Conservation (phyloP, 2,329 filamentous ascomycete genomes). For the Tolypocladium ovalisporum region DNA sequence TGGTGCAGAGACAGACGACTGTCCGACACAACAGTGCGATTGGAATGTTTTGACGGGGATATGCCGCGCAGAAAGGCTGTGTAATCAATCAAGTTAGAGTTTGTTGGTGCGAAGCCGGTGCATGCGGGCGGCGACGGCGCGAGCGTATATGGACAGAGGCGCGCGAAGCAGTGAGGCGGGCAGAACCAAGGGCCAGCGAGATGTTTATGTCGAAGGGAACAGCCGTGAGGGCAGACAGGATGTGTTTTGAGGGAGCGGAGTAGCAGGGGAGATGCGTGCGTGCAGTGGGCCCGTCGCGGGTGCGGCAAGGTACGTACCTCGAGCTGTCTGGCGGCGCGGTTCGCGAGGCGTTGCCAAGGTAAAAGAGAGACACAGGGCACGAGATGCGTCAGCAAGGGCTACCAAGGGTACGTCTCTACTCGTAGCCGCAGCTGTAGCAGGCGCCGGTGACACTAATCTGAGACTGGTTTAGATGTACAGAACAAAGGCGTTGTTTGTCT, state of each 20-base stretch:
- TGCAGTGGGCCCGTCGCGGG: conserved; percentile 9
- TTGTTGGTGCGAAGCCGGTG: conserved; percentile 10
- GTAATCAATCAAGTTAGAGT: conserved; percentile 14
- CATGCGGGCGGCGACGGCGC: conserved; percentile 6
- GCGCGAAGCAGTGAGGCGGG: conserved; percentile 10
- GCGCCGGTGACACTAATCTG: background rate
- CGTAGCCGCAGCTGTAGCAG: too few relatives aligned
- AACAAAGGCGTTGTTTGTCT: background rate
- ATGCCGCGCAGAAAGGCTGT: conserved; percentile 14
- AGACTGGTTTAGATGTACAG: background rate
- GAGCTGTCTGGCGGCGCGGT: conserved; percentile 2
- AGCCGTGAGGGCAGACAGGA: conserved; percentile 21
- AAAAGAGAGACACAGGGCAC: background rate
- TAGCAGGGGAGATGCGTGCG: conserved; percentile 17
- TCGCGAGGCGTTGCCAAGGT: conserved; percentile 8
- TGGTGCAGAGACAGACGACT: conserved; percentile 19
- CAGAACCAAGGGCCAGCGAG: conserved; percentile 15
- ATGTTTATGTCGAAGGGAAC: conserved; percentile 22
- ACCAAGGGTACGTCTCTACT: too few relatives aligned
- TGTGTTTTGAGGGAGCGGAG: conserved; percentile 26
- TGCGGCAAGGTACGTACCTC: conserved; percentile 10
- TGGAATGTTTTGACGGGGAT: conserved; percentile 23
- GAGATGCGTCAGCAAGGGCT: background rate
- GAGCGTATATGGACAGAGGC: conserved; percentile 10
- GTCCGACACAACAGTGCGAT: conserved; percentile 20